Evolutionary conservation across 2,329 filamentous ascomycete genomes (phyloP).

Genomic region (Fusarium sp.): DNA sequence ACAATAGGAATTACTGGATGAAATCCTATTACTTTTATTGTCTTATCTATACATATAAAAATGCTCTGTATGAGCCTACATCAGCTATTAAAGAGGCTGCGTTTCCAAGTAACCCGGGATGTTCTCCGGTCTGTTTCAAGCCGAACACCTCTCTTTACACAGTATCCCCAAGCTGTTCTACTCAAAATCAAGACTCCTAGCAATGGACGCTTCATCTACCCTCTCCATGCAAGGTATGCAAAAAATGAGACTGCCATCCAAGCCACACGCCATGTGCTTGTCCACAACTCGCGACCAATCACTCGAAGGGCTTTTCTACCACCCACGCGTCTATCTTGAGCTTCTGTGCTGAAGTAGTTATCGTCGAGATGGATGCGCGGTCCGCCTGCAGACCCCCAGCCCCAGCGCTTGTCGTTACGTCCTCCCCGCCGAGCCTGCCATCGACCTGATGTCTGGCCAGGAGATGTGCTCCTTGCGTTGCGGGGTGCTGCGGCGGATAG

Average conservation of each 20-base stretch:
- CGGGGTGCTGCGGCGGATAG: conserved; percentile 42
- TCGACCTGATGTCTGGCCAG: conserved; percentile 33
- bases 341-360: conserved; percentile 60
- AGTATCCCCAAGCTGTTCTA: conserved; percentile 1
- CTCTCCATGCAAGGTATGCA: conserved; percentile 71
- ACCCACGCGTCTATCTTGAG: conserved; percentile 44
- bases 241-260: conserved; percentile 76
- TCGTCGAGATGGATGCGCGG: conserved; percentile 68
- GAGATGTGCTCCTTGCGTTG: conserved; percentile 40
- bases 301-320: conserved; percentile 57
- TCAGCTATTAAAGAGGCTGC: conserved; percentile 19
- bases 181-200: conserved; percentile 3
- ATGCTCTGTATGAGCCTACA: conserved; percentile 29
- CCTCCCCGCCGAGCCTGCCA: conserved; percentile 50
- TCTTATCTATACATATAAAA: conserved; percentile 34
- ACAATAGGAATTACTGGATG: conserved; percentile 8
- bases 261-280: conserved; percentile 71
- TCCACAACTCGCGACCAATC: conserved; percentile 71
- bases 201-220: conserved; percentile 56
- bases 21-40: conserved; percentile 29
- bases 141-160: conserved; percentile 23
- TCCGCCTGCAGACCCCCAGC: conserved; percentile 60
- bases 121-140: neutral
- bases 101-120: conserved; percentile 10
- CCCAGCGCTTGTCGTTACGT: conserved; percentile 54